Evolutionary conservation across 2,329 filamentous ascomycete species (phyloP).

Genomic region (Paraconiothyrium sp.): DNA sequence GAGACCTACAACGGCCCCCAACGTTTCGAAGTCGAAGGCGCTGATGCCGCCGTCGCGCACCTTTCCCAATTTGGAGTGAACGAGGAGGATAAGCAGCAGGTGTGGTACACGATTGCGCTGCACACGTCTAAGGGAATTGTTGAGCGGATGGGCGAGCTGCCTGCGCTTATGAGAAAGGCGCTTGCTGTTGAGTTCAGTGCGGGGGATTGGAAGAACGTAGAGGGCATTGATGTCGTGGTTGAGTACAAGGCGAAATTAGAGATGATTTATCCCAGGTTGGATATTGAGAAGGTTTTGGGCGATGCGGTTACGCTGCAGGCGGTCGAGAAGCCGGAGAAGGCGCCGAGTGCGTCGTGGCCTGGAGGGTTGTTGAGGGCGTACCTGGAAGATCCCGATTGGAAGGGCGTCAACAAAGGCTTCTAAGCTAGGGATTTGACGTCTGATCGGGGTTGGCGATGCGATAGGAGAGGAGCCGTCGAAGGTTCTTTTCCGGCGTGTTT

Average conservation of each 20-base stretch:
- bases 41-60: conserved; percentile 51
- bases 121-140: conserved; percentile 57
- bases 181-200: conserved; percentile 52
- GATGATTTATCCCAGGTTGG: conserved; percentile 42
- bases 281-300: conserved; percentile 56
- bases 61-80: conserved; percentile 36
- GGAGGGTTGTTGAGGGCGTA: conserved; percentile 38
- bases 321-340: conserved; percentile 49
- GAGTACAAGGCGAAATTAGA: conserved; percentile 37
- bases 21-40: conserved; percentile 59
- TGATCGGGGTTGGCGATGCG: neutral
- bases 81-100: conserved; percentile 46
- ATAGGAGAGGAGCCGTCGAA: neutral
- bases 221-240: conserved; percentile 25
- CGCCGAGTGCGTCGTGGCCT: conserved; percentile 51
- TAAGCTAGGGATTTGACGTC: conserved; percentile 14
- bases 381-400: conserved; percentile 39
- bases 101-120: conserved; percentile 58
- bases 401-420: conserved; percentile 44
- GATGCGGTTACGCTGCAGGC: conserved; percentile 56
- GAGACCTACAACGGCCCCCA: conserved; percentile 46
- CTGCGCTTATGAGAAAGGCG: conserved; percentile 49
- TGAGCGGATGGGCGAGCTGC: conserved; percentile 54
- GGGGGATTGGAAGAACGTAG: conserved; percentile 29
- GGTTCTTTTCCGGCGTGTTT: neutral